A percentile compares a stretch with the other conserved stretches of the same genome.
Conservation (phyloP, 306 rosid species). For the Fagus crenata region DNA sequence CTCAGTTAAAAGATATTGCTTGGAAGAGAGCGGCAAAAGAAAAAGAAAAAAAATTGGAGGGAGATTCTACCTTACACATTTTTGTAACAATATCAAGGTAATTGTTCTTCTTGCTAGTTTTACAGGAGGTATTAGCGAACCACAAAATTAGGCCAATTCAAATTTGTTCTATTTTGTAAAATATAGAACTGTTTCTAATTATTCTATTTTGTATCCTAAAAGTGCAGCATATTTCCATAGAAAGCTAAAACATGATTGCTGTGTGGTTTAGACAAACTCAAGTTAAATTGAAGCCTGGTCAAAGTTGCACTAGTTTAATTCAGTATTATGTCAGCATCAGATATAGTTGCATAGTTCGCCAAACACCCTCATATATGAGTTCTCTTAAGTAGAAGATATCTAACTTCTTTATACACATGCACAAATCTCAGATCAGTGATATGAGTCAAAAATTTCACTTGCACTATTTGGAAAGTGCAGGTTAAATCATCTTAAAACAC, state of each 20-base stretch:
- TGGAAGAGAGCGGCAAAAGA: neutral
- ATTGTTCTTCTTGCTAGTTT: neutral
- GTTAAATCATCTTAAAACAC: neutral
- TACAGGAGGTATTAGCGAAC: neutral
- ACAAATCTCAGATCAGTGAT: slow-evolving; percentile 10
- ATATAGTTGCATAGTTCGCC: neutral
- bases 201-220: neutral
- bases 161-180: neutral
- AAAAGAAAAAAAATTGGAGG: neutral
- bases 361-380: neutral
- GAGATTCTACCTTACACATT: neutral
- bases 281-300: neutral
- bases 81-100: neutral
- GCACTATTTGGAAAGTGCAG: neutral
- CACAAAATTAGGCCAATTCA: neutral
- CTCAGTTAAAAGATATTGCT: neutral
- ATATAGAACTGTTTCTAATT: neutral
- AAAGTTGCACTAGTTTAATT: neutral
- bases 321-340: neutral
- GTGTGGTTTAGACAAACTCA: neutral
- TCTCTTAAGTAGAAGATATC: slow-evolving; percentile 17
- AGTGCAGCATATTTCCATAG: neutral
- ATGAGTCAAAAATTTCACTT: slow-evolving; percentile 14
- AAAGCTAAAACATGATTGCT: neutral
- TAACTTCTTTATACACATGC: slow-evolving; percentile 10